Conservation (phyloP, 2,329 filamentous ascomycete genomes). For the Orbilia oligospora region DNA sequence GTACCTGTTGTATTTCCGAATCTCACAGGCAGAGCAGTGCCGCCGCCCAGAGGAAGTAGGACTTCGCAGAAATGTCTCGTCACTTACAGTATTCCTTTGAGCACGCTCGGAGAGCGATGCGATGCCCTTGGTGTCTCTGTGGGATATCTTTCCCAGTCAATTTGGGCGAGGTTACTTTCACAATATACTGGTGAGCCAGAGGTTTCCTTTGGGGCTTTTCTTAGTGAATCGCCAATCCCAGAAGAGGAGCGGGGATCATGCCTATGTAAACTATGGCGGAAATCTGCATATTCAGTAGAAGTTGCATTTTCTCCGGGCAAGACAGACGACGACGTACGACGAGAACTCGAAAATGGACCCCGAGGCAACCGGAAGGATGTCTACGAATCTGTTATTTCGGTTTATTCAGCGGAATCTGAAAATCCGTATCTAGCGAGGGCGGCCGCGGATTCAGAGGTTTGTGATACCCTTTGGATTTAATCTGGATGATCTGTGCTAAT, state of each 20-base stretch:
- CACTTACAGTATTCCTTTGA: conserved; percentile 66
- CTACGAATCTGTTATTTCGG: conserved; percentile 69
- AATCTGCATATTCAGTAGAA: conserved; percentile 35
- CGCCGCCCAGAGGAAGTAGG: conserved; percentile 39
- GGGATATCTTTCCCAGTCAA: conserved; percentile 78
- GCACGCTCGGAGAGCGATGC: conserved; percentile 70
- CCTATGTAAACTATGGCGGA: conserved; percentile 72
- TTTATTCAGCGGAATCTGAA: conserved; percentile 43
- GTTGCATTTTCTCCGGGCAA: conserved; percentile 50
- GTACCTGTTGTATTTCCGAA: conserved; percentile 63
- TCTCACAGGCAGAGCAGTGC: conserved; percentile 64
- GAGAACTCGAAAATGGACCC: conserved; percentile 65
- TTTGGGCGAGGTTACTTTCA: conserved; percentile 78
- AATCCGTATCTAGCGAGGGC: conserved; percentile 33
- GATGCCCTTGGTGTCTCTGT: conserved; percentile 74
- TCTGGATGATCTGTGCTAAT: conserved; percentile 6
- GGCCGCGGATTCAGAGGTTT: conserved; percentile 50
- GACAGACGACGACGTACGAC: conserved; percentile 34
- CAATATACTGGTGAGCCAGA: conserved; percentile 74
- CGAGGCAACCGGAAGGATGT: conserved; percentile 74
- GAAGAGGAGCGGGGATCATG: conserved; percentile 76
- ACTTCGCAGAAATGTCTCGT: conserved; percentile 61
- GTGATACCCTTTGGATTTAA: not conserved
- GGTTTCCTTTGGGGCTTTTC: conserved; percentile 88
- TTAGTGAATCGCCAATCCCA: conserved; percentile 80